Base-by-base conservation (phyloP, 208 protist genomes). In the Plasmodiophora brassicae region DNA sequence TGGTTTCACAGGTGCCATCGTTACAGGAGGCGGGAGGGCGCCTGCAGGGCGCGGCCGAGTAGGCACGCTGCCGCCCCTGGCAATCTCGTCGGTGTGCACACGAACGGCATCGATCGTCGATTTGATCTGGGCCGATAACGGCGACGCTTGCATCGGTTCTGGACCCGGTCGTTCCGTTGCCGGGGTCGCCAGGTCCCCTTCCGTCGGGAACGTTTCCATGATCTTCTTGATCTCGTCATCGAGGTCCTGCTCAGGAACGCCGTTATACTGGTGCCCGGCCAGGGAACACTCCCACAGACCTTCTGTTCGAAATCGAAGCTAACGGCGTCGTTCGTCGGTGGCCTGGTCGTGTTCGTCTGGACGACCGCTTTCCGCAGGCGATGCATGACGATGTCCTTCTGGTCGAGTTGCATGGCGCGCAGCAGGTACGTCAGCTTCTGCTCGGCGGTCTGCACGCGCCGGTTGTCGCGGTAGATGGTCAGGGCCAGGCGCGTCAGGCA, bases 311-410 rank as follows among this genome's bases (percentile, higher is more conserved):
- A 78, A 78, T 78, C 65, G 14, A 78, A 5, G n/a, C 14, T 32
- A 25, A 57, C 50, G 25, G 50, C 25, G 50, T 57, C 50, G n/a
- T 78, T 78, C 5, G n/a, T 32, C 41, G 65, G 41, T n/a, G n/a
- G n/a, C n/a, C n/a, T n/a, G 5, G n/a, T 5, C 5, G 65, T 38
- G 5, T 14, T 32, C 5, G 5, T 14, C 10, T 14, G 32, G 10
- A 38, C 32, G 20, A 57, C 20, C 50, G 50, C 14, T 78, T 78
- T 78, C 14, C 65, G 5, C 65, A 78, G n/a, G 5, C 65, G 65
- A 32, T 78, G 65, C 5, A 78, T n/a, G 65, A 78, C 65, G 65
- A 78, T 78, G 65, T 78, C 65, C 5, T 78, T 78, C n/a, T 78
- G 65, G 65, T 78, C 65, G 14, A 78, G n/a, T 38, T 78, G 65